Conservation (phyloP, 495 filamentous ascomycete genomes). For the Trichoderma asperelloides region DNA sequence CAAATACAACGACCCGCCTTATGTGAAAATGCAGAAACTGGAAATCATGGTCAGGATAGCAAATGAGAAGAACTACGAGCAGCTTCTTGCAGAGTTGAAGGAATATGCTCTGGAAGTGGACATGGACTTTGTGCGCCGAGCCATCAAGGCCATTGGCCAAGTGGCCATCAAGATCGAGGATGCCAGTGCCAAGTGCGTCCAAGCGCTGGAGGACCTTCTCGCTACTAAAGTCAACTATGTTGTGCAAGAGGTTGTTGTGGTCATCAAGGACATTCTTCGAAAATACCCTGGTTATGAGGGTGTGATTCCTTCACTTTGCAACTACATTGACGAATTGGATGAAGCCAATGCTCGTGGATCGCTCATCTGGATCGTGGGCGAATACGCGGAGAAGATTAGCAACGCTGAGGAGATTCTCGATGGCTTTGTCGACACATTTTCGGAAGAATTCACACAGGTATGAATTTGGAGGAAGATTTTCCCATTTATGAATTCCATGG, state of each 20-base stretch:
- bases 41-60: conserved; percentile 99
- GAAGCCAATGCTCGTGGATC: conserved; percentile 87
- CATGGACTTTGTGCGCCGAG: conserved; percentile 95
- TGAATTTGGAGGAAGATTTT: conserved; percentile 8
- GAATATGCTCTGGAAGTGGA: conserved; percentile 97
- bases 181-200: conserved; percentile 89
- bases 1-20: conserved; percentile 98
- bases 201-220: conserved; percentile 85
- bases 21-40: conserved; percentile 94
- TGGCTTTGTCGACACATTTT: conserved; percentile 84
- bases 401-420: conserved; percentile 87
- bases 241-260: conserved; percentile 94
- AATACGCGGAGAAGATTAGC: conserved; percentile 97
- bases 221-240: conserved; percentile 98
- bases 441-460: conserved; percentile 83
- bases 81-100: conserved; percentile 86
- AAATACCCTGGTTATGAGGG: conserved; percentile 98
- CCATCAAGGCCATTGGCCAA: conserved; percentile 92
- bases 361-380: conserved; percentile 96
- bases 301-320: conserved; percentile 91
- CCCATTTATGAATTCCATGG: neutral
- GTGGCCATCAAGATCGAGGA: conserved; percentile 97
- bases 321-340: conserved; percentile 94
- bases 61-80: conserved; percentile 93
- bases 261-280: conserved; percentile 97